Evolutionary conservation across 768 basidiomycete genomes (phyloP).

Genomic region (Thelephora ganbajun): DNA sequence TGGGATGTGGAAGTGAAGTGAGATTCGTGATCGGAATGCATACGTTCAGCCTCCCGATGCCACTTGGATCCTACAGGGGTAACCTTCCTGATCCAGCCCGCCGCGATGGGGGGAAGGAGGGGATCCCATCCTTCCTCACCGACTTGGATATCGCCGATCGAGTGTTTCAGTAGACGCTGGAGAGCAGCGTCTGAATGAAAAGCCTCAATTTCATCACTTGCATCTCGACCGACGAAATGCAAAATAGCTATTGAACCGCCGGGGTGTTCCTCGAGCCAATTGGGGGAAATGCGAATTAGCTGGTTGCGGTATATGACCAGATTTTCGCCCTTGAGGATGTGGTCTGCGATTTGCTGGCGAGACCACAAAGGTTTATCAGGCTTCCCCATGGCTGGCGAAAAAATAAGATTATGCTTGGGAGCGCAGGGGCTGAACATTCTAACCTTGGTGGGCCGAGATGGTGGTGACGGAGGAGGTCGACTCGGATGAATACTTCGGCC

Average conservation of each 20-base stretch:
- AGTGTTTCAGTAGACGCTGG: slow-evolving; percentile 43
- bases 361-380: slow-evolving; percentile 21
- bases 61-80: slow-evolving; percentile 35
- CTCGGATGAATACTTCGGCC: too few relatives aligned
- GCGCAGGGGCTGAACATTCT: too few relatives aligned
- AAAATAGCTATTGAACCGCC: slow-evolving; percentile 82
- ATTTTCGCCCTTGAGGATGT: slow-evolving; percentile 61
- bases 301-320: slow-evolving; percentile 61
- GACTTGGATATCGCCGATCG: slow-evolving; percentile 51
- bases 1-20: slow-evolving; percentile 24
- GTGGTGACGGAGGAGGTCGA: too few relatives aligned
- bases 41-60: slow-evolving; percentile 46
- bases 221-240: slow-evolving; percentile 92
- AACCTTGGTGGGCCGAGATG: too few relatives aligned
- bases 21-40: slow-evolving; percentile 18
- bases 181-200: slow-evolving; percentile 62
- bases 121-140: slow-evolving; percentile 51
- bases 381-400: slow-evolving; percentile 15
- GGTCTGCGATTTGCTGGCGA: slow-evolving; percentile 45
- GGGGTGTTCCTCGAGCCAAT: slow-evolving; percentile 81
- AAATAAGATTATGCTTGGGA: not conserved
- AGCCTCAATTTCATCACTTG: slow-evolving; percentile 87
- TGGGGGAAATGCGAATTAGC: slow-evolving; percentile 48
- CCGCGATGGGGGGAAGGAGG: slow-evolving; percentile 72
- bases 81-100: slow-evolving; percentile 63